Evolutionary conservation across 2,329 filamentous ascomycete genomes (phyloP).

Genomic region (Boeremia lycopersici): DNA sequence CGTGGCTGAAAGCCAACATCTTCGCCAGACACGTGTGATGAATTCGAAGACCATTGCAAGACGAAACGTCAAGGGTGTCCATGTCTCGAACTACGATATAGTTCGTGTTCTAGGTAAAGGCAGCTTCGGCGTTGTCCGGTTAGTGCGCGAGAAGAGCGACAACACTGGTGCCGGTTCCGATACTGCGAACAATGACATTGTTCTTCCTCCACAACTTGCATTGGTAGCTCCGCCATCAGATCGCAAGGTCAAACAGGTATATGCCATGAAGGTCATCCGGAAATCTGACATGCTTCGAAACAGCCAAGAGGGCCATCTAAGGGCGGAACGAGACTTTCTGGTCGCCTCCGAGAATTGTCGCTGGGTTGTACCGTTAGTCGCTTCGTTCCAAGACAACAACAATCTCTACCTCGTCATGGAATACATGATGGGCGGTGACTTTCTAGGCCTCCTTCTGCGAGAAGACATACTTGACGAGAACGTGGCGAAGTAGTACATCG

Average conservation of each 20-base stretch:
- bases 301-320: slow-evolving; percentile 88
- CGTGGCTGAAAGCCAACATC: slow-evolving; percentile 71
- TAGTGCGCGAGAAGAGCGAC: slow-evolving; percentile 72
- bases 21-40: slow-evolving; percentile 74
- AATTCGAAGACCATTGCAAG: slow-evolving; percentile 64
- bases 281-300: slow-evolving; percentile 93
- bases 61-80: slow-evolving; percentile 57
- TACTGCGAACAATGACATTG: slow-evolving; percentile 13
- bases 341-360: slow-evolving; percentile 85
- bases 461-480: slow-evolving; percentile 82
- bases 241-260: slow-evolving; percentile 62
- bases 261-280: slow-evolving; percentile 95
- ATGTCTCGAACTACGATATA: slow-evolving; percentile 73
- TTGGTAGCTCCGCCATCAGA: not conserved
- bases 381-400: slow-evolving; percentile 84
- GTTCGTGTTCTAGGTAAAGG: slow-evolving; percentile 87
- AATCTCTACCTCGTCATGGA: slow-evolving; percentile 96
- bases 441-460: slow-evolving; percentile 82
- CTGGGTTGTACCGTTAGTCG: slow-evolving; percentile 87
- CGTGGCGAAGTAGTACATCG: slow-evolving; percentile 83
- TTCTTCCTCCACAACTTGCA: slow-evolving; percentile 1
- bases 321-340: slow-evolving; percentile 89
- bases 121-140: slow-evolving; percentile 88
- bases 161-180: slow-evolving; percentile 15
- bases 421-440: slow-evolving; percentile 96